Evolutionary conservation across 1,284 basidiomycete genomes (phyloP), one percentile per base, ranked within the genome.

Genomic region (Vanrija sp.): DNA sequence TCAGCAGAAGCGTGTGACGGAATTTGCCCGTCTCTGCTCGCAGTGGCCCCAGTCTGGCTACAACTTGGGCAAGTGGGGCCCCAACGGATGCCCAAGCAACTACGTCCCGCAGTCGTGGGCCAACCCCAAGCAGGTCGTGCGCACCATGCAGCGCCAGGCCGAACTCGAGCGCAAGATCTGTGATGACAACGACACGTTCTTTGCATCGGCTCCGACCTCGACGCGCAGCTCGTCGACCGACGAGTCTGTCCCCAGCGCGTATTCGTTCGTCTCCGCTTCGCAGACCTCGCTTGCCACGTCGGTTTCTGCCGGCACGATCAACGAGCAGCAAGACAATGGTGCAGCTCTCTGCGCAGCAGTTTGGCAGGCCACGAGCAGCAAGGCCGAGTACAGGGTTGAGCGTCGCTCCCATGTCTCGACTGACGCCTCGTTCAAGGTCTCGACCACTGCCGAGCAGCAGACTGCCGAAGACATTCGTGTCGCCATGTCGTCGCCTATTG

Each of bases 31-130:
- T 31, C 57, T 77, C 16, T 73, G 72, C 44, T 68, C 65, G 7
- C 88, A 91, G 67, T 87, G 89, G 77, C 89, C 91, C 54, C 62
- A 73, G 52, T 88, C 85, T 73, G 85, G 87, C 44, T 91, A 92
- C 72, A 87, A 83, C 63, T 79, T 82, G 52, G 73, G 84, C n/a
- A 91, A 91, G 71, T 86, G 83, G 61, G 89, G 88, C 14, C 77
- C 80, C 4, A 73, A 79, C 63, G 88, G 72, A 25, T 60, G 69
- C 3, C 64, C 61, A 6, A 53, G 56, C 18, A 73, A 64, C 24
- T 93, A 92, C 65, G 73, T 83, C 2, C 89, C 89, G 0, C 77
- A 90, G 44, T 87, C 86, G 19, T 69, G 87, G 39, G 81, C 85
- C 54, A 77, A 83, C 46, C 89, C 89, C 2, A 79, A 82, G 20